Base-by-base conservation (phyloP, 371 early-diverging fungal species). In the Saksenaea oblongispora region DNA sequence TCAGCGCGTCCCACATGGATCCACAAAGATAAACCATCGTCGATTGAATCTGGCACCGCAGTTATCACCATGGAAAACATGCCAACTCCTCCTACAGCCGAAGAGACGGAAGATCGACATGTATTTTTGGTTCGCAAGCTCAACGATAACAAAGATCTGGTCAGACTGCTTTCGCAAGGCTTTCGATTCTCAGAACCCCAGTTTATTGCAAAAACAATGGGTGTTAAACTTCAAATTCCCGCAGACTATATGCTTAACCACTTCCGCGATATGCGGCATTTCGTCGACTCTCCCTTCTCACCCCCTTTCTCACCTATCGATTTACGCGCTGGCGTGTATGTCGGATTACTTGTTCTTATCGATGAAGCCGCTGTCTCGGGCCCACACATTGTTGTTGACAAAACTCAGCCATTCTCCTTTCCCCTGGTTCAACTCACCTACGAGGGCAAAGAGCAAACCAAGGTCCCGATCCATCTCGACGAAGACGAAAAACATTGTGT, bases 141-240 rank as follows among this genome's bases (percentile, higher is more conserved):
- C 5, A 37, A 74, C 3, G 60, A 54, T 5, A 62, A 70, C 34
- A 74, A 69, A 58, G 70, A 65, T 13, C 42, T 70, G 1, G 51
- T 63, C 4, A 61, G 73, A 17, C 51, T 78, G 27, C 59, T 77
- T 13, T 63, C 74, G 0, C 65, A 63, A 28, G 81, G 81, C 4
- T 81, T 64, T 58, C 68, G 81, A 22, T 81, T 81, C 62, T 72
- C 76, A 0, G 78, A 78, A 26, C 73, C 78, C 13, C 28, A 57
- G 1, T 78, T 72, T 56, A 81, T 81, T 18, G 66, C 81, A 0
- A 66, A 73, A 59, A 72, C 69, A 13, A 81, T 81, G 78, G 73
- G 70, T 3, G 59, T 72, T 0, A 68, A 73, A 54, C 67, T 81
- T 0, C 61, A 67, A 2, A 65, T 81, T 8, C 72, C 81, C 3